Evolutionary conservation across 1,284 basidiomycete species (phyloP).

Genomic region (Polyporus tsugae): DNA sequence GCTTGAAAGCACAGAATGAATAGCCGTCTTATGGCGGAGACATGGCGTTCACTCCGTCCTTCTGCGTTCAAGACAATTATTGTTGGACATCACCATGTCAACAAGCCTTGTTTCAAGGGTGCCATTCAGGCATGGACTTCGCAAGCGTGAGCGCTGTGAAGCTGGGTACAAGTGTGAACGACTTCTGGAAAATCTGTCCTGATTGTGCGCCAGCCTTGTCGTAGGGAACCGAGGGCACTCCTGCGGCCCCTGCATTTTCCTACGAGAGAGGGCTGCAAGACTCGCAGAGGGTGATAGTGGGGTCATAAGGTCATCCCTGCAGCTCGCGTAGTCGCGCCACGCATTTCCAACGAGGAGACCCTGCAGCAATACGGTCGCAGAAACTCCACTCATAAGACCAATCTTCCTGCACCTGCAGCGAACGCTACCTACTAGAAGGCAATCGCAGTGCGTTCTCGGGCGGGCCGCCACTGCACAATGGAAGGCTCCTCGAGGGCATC

Average conservation of each 20-base stretch:
- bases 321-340: conserved; percentile 1
- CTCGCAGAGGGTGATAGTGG: neutral
- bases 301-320: neutral
- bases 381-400: neutral
- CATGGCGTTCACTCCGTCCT: neutral
- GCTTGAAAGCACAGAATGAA: neutral
- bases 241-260: neutral
- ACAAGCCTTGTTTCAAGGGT: neutral
- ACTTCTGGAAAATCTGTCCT: neutral
- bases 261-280: neutral
- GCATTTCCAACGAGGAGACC: neutral
- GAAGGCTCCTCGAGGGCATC: neutral
- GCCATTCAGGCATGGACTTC: conserved; percentile 2
- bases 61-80: neutral
- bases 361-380: conserved; percentile 2
- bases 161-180: neutral
- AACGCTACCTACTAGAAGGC: neutral
- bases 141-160: neutral
- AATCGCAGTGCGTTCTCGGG: neutral
- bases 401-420: too few relatives aligned
- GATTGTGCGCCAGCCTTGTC: neutral
- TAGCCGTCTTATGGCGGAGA: neutral
- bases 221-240: neutral
- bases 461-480: conserved; percentile 4
- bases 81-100: neutral